A percentile compares a stretch with the other conserved stretches of the same genome.
Conservation (phyloP, 75 land plant genomes). For the Selaginella tamariscina region DNA sequence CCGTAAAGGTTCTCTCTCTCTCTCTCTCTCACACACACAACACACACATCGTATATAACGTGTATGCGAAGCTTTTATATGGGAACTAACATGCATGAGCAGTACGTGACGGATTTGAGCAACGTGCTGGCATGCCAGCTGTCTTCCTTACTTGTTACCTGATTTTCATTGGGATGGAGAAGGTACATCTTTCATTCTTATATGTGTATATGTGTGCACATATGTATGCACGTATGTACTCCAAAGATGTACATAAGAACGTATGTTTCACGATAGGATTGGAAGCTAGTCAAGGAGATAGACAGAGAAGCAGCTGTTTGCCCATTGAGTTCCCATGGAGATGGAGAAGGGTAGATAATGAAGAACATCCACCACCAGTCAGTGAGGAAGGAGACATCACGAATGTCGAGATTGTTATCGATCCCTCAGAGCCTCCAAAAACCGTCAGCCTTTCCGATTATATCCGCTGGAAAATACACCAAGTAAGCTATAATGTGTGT, state of each 20-base stretch:
- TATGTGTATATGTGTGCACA: too few species aligned
- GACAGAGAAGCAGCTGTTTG: slow-evolving; percentile 11
- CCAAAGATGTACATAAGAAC: too few species aligned
- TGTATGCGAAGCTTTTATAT: not conserved
- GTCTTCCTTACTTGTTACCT: not conserved
- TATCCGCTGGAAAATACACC: not conserved
- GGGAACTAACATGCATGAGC: not conserved
- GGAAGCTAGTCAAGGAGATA: not conserved
- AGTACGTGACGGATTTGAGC: not conserved
- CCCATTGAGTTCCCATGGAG: slow-evolving; percentile 19
- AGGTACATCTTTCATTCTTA: not conserved
- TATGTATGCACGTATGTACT: too few species aligned
- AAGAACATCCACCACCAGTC: slow-evolving; percentile 2
- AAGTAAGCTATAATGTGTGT: slow-evolving; percentile 9
- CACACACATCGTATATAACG: too few species aligned
- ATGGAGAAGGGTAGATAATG: not conserved
- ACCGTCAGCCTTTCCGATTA: slow-evolving; percentile 4
- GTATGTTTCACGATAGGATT: too few species aligned
- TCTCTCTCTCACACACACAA: not conserved
- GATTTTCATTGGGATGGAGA: not conserved
- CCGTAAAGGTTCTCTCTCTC: slow-evolving; percentile 40
- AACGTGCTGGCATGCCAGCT: not conserved
- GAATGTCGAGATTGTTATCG: slow-evolving; percentile 9
- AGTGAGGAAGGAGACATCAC: slow-evolving; percentile 4
- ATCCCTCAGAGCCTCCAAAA: not conserved